Evolutionary conservation across 2,329 filamentous ascomycete genomes (phyloP), one percentile per base, ranked within the genome.

Genomic region (Penicillium nordicum): DNA sequence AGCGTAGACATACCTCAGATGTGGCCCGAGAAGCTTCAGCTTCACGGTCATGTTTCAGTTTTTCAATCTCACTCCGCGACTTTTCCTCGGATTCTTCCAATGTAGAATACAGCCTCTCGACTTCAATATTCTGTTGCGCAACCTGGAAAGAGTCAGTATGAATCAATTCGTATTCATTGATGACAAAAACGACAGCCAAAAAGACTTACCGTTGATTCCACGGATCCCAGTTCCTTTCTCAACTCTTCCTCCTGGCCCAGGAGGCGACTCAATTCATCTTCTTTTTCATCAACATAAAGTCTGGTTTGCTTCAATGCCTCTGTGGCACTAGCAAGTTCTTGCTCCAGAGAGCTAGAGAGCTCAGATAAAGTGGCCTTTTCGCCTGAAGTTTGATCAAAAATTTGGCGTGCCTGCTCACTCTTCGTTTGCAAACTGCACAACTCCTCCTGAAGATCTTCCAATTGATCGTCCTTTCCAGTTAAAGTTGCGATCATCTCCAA

Each of bases 381-480:
- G 14, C 66, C 68, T 2, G 63, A 65, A 12, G 63, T 44, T 7
- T 56, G 48, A 29, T 69, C 62, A 6, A 71, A 41, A 9, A 53
- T 56, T 29, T 64, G 62, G 5, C 56, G 58, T 9, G 68, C 42
- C 29, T 63, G 45, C 18, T 63, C 53, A 55, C 64, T 66, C 38
- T 69, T 63, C 30, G 57, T 57, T 53, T 50, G 58, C n/a, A 67
- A 57, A 16, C 52, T 45, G 41, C 62, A 61, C 5, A 77, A 53
- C 27, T 74, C 63, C 43, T 75, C 69, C 27, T 78, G 72, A 12
- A 76, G 61, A 40, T 76, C 73, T 27, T 79, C 76, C 5, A 79
- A 52, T 6, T 71, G 68, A 53, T 81, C 78, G 32, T 80, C 75
- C 54, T 76, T 79, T 21, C 73, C 74, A 1, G 77, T 76, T 5